phyloP scores from a whole-genome alignment of 1,139 yeast species.

The Kodamaea plutei region DNA sequence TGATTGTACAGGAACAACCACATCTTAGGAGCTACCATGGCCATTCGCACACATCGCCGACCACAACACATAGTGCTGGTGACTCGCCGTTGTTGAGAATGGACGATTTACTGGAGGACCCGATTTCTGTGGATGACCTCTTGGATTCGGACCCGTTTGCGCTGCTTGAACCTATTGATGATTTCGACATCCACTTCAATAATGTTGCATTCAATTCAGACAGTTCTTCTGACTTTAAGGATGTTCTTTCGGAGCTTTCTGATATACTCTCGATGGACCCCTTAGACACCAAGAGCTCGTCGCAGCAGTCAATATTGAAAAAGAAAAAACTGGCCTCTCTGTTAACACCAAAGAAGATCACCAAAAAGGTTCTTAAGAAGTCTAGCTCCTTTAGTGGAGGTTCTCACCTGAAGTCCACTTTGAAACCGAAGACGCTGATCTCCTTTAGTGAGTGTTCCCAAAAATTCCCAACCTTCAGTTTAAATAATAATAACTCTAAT shows the following conservation, averaged over 20 bases:
- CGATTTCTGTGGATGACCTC: slow-evolving; percentile 20
- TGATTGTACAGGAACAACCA: slow-evolving; percentile 5
- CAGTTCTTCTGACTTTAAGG: slow-evolving; percentile 7
- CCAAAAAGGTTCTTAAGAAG: slow-evolving; percentile 14
- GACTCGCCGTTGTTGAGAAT: slow-evolving; percentile 2
- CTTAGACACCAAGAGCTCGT: neutral
- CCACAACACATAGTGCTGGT: slow-evolving; percentile 5
- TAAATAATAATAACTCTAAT: slow-evolving; percentile 9
- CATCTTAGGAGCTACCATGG: slow-evolving; percentile 1
- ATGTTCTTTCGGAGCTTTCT: slow-evolving; percentile 8
- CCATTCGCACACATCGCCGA: neutral
- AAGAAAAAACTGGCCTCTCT: slow-evolving; percentile 7
- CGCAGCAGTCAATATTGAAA: slow-evolving; percentile 4
- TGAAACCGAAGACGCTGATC: slow-evolving; percentile 12
- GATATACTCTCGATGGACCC: slow-evolving; percentile 8
- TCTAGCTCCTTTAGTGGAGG: slow-evolving; percentile 13
- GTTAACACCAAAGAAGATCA: slow-evolving; percentile 8
- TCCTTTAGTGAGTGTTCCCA: slow-evolving; percentile 28
- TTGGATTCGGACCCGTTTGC: slow-evolving; percentile 22
- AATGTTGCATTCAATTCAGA: neutral
- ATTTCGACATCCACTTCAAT: slow-evolving; percentile 1
- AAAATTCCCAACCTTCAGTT: slow-evolving; percentile 18
- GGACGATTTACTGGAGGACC: slow-evolving; percentile 6
- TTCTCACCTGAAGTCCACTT: slow-evolving; percentile 2
- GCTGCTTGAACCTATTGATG: slow-evolving; percentile 10